Evolutionary conservation across 805 yeast species (phyloP), one percentile per base, ranked within the genome.

Genomic region (Teunomyces stri): DNA sequence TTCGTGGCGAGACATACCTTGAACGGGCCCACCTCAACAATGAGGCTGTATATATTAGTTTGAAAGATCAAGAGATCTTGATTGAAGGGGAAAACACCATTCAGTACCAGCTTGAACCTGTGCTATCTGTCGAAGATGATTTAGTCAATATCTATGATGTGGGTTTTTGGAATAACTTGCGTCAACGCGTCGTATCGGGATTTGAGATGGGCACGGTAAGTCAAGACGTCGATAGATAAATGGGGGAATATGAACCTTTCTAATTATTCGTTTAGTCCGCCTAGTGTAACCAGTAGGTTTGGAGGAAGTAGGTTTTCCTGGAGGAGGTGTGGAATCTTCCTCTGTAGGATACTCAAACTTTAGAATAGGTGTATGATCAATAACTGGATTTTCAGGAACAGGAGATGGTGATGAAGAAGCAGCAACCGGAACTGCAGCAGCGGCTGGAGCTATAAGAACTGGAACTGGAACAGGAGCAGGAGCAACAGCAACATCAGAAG

Each of bases 81-180:
- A 52, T 57, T 21, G 40, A 48, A n/a, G 53, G 43, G n/a, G 42
- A 21, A 1, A 57, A 59, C 15, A 27, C 40, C 5, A 37, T 28
- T 4, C 25, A 30, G 11, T 51, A 48, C 34, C 37, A 48, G 12
- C 47, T 68, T 38, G 37, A 13, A n/a, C 48, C 53, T 21, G 54
- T 69, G 6, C 39, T 37, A 13, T 60, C 65, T 37, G 60, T 67
- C 27, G 66, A 58, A 34, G 37, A 47, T 3, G 72, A 65, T 51
- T 30, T 78, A 51, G 57, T 51, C 31, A 80, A 80, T 51, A 59
- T 76, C 6, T 80, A 80, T 55, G 85, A 80, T 50, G 53, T 50
- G 6, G 85, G 84, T 2, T 78, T 80, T 51, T 53, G 62, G 58
- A 45, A 48, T 1, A 80, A 80, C 51, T 44, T 75, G 9, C 58